Conservation (phyloP, 2,329 filamentous ascomycete species). For the Cryphonectria parasitica region DNA sequence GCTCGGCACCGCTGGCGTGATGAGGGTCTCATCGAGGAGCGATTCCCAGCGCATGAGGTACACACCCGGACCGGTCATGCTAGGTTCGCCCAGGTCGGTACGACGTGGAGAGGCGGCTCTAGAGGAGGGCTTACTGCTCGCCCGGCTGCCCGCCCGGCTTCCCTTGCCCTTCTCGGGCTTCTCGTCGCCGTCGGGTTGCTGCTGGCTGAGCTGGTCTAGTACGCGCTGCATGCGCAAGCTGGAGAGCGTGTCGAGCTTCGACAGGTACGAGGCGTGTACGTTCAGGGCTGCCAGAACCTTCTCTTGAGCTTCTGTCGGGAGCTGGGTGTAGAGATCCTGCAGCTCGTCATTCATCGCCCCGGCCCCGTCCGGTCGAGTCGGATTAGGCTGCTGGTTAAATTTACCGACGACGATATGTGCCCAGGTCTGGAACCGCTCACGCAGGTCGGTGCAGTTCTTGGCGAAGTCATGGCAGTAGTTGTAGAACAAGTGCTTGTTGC, state of each 20-base stretch:
- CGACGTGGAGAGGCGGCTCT: slow-evolving; percentile 13
- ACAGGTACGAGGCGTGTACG: slow-evolving; percentile 63
- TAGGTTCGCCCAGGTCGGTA: slow-evolving; percentile 29
- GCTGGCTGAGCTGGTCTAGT: slow-evolving; percentile 17
- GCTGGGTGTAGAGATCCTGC: slow-evolving; percentile 46
- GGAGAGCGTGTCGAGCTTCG: slow-evolving; percentile 57
- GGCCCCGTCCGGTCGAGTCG: slow-evolving; percentile 17
- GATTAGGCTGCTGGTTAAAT: slow-evolving; percentile 47
- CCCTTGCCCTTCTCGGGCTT: slow-evolving; percentile 1
- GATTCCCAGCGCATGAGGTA: slow-evolving; percentile 75
- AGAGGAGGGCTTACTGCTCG: slow-evolving; percentile 29
- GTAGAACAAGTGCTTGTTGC: slow-evolving; percentile 67
- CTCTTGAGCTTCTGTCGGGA: slow-evolving; percentile 52
- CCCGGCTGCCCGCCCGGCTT: background rate
- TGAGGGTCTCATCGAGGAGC: slow-evolving; percentile 69
- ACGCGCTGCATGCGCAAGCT: slow-evolving; percentile 41
- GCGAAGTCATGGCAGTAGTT: slow-evolving; percentile 73
- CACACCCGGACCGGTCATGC: slow-evolving; percentile 68
- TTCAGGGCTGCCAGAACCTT: slow-evolving; percentile 58
- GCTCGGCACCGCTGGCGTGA: slow-evolving; percentile 61
- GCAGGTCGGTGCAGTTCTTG: slow-evolving; percentile 68
- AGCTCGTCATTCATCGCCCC: slow-evolving; percentile 46
- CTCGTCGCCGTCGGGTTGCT: background rate
- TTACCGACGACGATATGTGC: slow-evolving; percentile 59
- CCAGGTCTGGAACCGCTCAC: slow-evolving; percentile 64